Base-by-base conservation (phyloP, 768 basidiomycete genomes). In the Termitomyces sp. region DNA sequence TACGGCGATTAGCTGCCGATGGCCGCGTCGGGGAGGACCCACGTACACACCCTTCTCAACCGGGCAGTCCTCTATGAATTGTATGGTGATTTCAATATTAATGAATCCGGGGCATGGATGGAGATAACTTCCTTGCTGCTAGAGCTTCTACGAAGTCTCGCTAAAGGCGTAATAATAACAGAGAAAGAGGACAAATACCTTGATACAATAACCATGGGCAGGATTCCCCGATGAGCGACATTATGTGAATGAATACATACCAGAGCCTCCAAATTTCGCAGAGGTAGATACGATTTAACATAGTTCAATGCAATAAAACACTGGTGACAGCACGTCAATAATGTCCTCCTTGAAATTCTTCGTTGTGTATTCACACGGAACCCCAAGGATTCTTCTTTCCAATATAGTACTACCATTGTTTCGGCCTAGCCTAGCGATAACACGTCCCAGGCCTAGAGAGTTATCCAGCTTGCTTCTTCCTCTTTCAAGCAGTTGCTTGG, bases 131-230 rank as follows among this genome's bases (percentile, higher is more conserved):
- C 23, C 18, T 56, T 26, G 48, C 35, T 2, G 33, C 20, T 18
- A 73, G 35, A 3, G 71, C 71, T 50, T 73, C 32, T 32, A 32
- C 6, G 5, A 32, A 7, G 5, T 32, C 32, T 7, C 6, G 32
- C 32, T 30, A 7, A 32, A 32, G 32, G 32, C 5, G 6, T 32
- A 1, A 32, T 32, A 7, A 32, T 32, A 32, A 7, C 5, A 32
- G 7, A 32, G 32, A 32, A 32, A 32, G 32, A 47, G 26, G 26
- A 13, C n/a, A 32, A 50, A 12, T 7, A 35, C 32, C 12, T 30
- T 2, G 28, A 3, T 18, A 8, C 6, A 18, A 2, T 18, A 9
- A 16, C 2, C 18, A 50, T 20, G 1, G 1, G 49, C 16, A 50
- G 18, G 32, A 50, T n/a, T 33, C 49, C 14, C 12, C 32, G 32